Evolutionary conservation across 73 alveolate species (phyloP).

Genomic region (Paramecium tetraurelia): DNA sequence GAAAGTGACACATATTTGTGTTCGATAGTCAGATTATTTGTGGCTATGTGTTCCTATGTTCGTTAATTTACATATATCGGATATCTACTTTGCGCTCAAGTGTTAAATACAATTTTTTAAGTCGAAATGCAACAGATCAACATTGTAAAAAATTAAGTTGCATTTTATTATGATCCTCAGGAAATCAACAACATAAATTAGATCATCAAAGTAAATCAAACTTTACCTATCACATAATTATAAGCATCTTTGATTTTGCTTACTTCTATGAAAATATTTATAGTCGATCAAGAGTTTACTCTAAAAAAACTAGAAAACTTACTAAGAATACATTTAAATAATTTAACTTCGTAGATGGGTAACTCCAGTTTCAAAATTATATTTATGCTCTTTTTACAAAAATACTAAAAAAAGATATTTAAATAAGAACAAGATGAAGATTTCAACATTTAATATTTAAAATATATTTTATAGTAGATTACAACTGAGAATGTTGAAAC

Average conservation of each 20-base stretch:
- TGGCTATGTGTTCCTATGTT: background rate
- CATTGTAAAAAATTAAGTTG: background rate
- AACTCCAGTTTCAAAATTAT: background rate
- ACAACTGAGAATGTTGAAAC: background rate
- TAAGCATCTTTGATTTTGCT: background rate
- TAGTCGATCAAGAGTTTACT: background rate
- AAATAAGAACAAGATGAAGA: background rate
- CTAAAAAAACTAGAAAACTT: background rate
- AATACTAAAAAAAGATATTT: background rate
- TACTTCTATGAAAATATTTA: background rate
- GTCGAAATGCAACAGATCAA: background rate
- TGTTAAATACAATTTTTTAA: background rate
- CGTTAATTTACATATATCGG: background rate
- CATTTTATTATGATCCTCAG: background rate
- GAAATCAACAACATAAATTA: background rate
- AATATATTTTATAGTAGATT: background rate
- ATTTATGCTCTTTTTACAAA: background rate
- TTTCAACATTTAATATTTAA: background rate
- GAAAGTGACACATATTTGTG: background rate
- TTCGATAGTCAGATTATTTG: slow-evolving; percentile 1
- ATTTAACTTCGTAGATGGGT: background rate
- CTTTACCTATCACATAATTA: background rate
- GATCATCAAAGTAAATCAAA: background rate
- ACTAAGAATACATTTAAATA: background rate
- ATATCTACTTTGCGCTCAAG: background rate